Percentiles rank a stretch among this genome's conserved stretches.
phyloP scores from a whole-genome alignment of 495 filamentous ascomycete species.

The Chaetomium tenue region DNA sequence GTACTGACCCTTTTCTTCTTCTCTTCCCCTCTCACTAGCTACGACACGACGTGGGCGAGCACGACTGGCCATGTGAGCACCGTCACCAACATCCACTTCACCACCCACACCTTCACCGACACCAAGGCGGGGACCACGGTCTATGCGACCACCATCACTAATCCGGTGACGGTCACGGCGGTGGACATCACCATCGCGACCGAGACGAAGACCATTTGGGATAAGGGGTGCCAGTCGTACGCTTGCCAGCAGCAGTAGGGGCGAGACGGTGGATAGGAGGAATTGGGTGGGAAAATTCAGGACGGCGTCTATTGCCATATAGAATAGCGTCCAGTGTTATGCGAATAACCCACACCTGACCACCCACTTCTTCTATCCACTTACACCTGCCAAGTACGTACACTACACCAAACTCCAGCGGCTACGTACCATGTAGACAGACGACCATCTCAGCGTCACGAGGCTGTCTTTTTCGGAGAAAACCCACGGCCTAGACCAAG shows the following conservation, averaged over 20 bases:
- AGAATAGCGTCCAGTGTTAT: too few relatives aligned
- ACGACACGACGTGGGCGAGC: constrained; percentile 4
- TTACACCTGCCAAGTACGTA: too few relatives aligned
- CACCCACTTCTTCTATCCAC: too few relatives aligned
- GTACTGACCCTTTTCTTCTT: background rate
- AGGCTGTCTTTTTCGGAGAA: too few relatives aligned
- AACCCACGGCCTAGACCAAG: too few relatives aligned
- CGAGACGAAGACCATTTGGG: constrained; percentile 3
- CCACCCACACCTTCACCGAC: background rate
- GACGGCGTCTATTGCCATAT: too few relatives aligned
- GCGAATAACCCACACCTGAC: too few relatives aligned
- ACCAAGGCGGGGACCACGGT: background rate
- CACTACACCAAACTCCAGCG: too few relatives aligned
- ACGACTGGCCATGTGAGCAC: constrained; percentile 3
- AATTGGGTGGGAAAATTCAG: too few relatives aligned
- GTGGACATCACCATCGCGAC: background rate
- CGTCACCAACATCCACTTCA: background rate
- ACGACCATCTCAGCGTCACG: too few relatives aligned
- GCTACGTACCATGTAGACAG: too few relatives aligned
- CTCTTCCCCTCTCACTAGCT: background rate
- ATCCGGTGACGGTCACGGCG: background rate
- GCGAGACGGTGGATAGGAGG: background rate
- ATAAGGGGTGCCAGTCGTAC: constrained; percentile 4
- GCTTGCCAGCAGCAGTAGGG: background rate
- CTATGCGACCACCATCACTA: background rate